These are phyloP conservation scores for Kurtzmaniella quercitrusa DNA, from an alignment of 1,139 yeast species.

Conservation along the genomic window DNA sequence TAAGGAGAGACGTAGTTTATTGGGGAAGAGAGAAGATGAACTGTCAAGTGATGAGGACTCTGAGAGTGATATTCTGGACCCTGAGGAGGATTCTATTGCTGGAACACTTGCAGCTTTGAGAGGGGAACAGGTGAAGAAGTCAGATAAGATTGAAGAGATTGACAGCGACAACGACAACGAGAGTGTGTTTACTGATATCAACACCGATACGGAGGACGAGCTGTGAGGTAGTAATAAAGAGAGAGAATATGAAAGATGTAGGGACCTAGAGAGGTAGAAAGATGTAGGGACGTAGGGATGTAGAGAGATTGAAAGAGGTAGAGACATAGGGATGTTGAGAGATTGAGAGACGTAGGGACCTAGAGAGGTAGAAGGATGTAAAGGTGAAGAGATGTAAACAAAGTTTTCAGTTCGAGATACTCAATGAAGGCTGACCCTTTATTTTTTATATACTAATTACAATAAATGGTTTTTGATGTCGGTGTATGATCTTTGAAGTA, in stretches of 20 bases:
- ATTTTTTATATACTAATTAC: no score
- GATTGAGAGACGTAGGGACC: no score
- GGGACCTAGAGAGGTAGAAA: no score
- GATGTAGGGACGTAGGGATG: background rate
- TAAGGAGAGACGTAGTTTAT: conserved; percentile 13
- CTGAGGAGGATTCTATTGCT: conserved; percentile 61
- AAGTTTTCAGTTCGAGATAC: no score
- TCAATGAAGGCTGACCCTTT: no score
- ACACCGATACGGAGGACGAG: conserved; percentile 53
- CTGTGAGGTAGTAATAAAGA: background rate
- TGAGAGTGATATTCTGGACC: conserved; percentile 59
- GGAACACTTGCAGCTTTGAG: conserved; percentile 62
- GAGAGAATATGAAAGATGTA: background rate
- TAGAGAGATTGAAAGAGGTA: no score
- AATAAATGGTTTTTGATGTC: no score
- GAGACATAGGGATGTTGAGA: no score
- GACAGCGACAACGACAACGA: conserved; percentile 39
- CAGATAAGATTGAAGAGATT: conserved; percentile 19
- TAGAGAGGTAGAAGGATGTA: no score
- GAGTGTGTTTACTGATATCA: conserved; percentile 43
- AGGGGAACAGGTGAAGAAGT: conserved; percentile 45
- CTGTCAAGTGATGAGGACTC: conserved; percentile 27
- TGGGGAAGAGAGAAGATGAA: conserved; percentile 16
- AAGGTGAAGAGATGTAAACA: no score
- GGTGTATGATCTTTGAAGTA: no score